Base-by-base conservation (phyloP, 2,329 filamentous ascomycete genomes). In the Lasiodiplodia sp. region DNA sequence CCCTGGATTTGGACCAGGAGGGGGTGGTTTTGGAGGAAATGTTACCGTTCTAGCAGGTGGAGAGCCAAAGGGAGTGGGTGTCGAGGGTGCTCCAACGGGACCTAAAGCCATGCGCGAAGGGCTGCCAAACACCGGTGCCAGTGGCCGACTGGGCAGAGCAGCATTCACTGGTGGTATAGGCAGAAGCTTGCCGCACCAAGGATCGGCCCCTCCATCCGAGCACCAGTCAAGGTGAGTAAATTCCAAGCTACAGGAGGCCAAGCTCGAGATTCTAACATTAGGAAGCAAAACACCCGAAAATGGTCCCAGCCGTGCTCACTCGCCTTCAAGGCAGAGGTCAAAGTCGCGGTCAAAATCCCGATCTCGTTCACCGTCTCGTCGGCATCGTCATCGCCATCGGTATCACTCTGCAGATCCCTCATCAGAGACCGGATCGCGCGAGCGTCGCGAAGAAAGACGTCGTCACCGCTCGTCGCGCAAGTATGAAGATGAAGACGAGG, bases 51-150 rank as follows among this genome's bases (percentile, higher is more conserved):
- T 80, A 57, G 79, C 74, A 60, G 72, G 72, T 14, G 78, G 77
- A 31, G 76, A 80, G 69, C 79, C 83, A 7, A 79, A 80, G 64
- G 85, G 84, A 4, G 81, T 93, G 86, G 87, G 87, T 47, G 87
- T 89, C 65, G 83, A 83, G 75, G 87, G 87, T 81, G 96, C 96
- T 34, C 96, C 96, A 34, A 97, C 92, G 67, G 96, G 94, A 11
- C 96, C 96, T 58, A 94, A 96, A 81, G 96, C 96, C 21, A 97
- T 98, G 93, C 88, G 95, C 71, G 91, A 96, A 80, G 93, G 94
- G 37, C 84, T 94, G 12, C 92, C 92, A 64, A 96, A 96, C 79
- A 94, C 91, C 68, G 92, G 92, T 72, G 87, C 92, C 66, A 87
- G 90, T 72, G 87, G 91, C 74, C 80, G 85, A 78, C 90, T 78